A percentile compares a stretch with the other conserved stretches of the same genome.
Evolutionary conservation across 306 rosid species (phyloP).

Genomic region (Medicago arabica): DNA sequence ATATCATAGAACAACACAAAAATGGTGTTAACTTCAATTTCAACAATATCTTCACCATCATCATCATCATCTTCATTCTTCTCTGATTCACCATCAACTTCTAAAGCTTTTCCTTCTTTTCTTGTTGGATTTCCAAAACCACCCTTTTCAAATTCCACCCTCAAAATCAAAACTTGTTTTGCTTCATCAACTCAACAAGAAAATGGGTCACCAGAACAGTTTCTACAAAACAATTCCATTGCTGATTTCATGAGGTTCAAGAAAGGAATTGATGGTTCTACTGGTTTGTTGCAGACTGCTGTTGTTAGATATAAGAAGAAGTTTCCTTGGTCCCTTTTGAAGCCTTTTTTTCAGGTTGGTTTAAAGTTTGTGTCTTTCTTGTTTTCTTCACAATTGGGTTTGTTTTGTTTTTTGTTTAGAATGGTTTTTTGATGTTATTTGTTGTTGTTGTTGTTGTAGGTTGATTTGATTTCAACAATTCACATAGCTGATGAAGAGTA

Average conservation of each 20-base stretch:
- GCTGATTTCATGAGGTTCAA: constrained; percentile 94
- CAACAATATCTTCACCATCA: constrained; percentile 62
- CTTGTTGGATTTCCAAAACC: constrained; percentile 35
- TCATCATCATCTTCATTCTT: constrained; percentile 62
- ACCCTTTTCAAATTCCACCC: constrained; percentile 33
- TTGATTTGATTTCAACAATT: constrained; percentile 96
- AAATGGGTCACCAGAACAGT: constrained; percentile 75
- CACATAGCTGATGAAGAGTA: constrained; percentile 97
- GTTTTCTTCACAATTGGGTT: constrained; percentile 32
- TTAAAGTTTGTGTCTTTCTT: constrained; percentile 19
- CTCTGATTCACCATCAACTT: constrained; percentile 54
- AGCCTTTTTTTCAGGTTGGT: constrained; percentile 79
- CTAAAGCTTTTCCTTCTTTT: constrained; percentile 43
- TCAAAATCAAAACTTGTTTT: constrained; percentile 19
- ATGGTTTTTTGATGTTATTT: background rate
- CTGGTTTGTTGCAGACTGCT: constrained; percentile 84
- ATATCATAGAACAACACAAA: constrained; percentile 27
- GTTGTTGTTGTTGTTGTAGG: constrained; percentile 60
- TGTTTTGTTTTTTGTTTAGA: background rate
- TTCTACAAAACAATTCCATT: constrained; percentile 66
- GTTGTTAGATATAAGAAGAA: constrained; percentile 75
- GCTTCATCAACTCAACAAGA: constrained; percentile 33
- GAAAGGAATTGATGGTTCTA: constrained; percentile 57
- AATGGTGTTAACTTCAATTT: constrained; percentile 63
- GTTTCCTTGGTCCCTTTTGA: constrained; percentile 85